Evolutionary conservation across 345 rosid genomes (phyloP).

Genomic region (Passiflora organensis): DNA sequence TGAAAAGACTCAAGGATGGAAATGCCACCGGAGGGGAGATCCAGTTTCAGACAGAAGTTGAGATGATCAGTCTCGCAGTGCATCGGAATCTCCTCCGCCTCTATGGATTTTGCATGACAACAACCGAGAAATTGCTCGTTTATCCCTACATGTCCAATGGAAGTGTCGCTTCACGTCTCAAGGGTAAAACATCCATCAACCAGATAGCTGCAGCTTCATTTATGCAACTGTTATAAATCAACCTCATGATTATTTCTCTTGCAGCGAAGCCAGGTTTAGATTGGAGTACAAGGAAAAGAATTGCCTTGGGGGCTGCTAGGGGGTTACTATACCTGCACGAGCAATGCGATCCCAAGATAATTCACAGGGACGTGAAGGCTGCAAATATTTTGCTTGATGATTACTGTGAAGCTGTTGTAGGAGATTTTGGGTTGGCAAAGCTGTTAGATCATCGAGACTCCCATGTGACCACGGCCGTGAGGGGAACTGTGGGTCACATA

Average conservation of each 20-base stretch:
- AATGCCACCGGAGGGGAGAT: slow-evolving; percentile 63
- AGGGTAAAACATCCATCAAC: slow-evolving; percentile 42
- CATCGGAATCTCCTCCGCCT: slow-evolving; percentile 83
- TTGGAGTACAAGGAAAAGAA: slow-evolving; percentile 86
- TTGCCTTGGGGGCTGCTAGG: slow-evolving; percentile 89
- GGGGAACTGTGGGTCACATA: slow-evolving; percentile 94
- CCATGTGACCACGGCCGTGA: slow-evolving; percentile 89
- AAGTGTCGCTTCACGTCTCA: slow-evolving; percentile 87
- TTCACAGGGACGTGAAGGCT: slow-evolving; percentile 95
- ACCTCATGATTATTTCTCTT: background rate
- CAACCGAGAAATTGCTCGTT: slow-evolving; percentile 68
- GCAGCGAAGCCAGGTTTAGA: slow-evolving; percentile 78
- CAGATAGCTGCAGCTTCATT: background rate
- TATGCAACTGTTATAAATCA: background rate
- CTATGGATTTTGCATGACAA: slow-evolving; percentile 72
- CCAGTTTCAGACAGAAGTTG: slow-evolving; percentile 91
- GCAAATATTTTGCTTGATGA: slow-evolving; percentile 91
- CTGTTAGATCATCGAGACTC: slow-evolving; percentile 81
- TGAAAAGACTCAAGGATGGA: slow-evolving; percentile 74
- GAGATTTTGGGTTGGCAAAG: slow-evolving; percentile 96
- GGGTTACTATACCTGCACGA: slow-evolving; percentile 91
- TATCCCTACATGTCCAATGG: slow-evolving; percentile 99
- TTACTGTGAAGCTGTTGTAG: slow-evolving; percentile 75
- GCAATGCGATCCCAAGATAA: slow-evolving; percentile 95
- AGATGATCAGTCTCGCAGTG: slow-evolving; percentile 94